Base-by-base conservation (phyloP, 108 stramenopile species). In the Tribonema minus region DNA sequence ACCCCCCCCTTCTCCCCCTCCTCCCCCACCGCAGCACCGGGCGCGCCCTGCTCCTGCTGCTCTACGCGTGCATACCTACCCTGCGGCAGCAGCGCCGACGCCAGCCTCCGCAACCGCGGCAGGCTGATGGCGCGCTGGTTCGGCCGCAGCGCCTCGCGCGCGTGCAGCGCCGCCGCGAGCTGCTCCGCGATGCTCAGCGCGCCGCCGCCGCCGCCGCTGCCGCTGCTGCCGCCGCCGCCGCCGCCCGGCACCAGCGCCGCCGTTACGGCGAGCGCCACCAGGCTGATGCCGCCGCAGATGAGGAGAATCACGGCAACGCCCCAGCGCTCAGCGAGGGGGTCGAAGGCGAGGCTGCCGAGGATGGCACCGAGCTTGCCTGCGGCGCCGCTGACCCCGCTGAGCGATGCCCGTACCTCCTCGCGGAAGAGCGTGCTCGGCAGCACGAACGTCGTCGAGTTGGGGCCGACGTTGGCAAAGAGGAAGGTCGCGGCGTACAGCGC, bases 321-420 rank as follows among this genome's bases (percentile, higher is more conserved):
- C 74, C 74, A 75, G 2, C n/a, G n/a, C 64, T 75, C 41, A 5
- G 41, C 74, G 2, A 68, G 67, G 2, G 68, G 68, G 29, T 67
- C 32, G 37, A 79, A 79, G 33, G 68, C 26, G 7, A 79, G 67
- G 25, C 67, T 70, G 23, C 77, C 77, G 15, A 20, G 29, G 0
- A 37, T 7, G 33, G 84, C 85, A 23, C 85, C 72, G 29, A 80
- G 39, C 67, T 87, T 88, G 28, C 89, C 89, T 20, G 81, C 74
- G 6, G 89, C 89, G n/a, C 88, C 89, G 1, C 84, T 82, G 30
- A 90, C 58, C 0, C 89, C 89, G 38, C 88, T 87, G 41, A 82
- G 61, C 29, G 86, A 83, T 37, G 72, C 62, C 0, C 88, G 83
- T 3, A 87, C 82, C n/a, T 87, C 61, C 27, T 81, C 73, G 15